These are phyloP conservation scores for Raphanus raphanistrum DNA, from an alignment of 345 rosid species.

Conservation along the genomic window DNA sequence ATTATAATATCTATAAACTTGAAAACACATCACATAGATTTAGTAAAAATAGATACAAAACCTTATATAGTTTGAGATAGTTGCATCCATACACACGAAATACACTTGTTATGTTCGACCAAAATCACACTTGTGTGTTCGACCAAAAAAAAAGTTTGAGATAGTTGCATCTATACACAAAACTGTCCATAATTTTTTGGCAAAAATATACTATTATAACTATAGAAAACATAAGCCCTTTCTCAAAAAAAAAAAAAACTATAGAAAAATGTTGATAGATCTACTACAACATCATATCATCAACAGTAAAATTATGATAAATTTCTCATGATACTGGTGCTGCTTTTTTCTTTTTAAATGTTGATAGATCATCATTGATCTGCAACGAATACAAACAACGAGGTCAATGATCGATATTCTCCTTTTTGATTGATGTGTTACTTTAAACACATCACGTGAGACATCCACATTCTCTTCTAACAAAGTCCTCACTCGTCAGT, in stretches of 20 bases:
- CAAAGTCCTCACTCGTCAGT: background rate
- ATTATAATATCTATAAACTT: no score
- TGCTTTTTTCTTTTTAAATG: background rate
- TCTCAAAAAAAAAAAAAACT: no score
- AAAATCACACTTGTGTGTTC: no score
- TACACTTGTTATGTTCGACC: no score
- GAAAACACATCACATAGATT: background rate
- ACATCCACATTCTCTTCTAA: background rate
- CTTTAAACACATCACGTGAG: background rate
- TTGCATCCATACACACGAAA: background rate
- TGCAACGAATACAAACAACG: background rate
- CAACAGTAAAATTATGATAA: background rate
- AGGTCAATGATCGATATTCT: background rate
- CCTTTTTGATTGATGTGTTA: background rate
- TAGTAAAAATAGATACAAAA: background rate
- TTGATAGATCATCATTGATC: background rate
- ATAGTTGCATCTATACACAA: background rate
- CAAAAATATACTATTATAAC: background rate
- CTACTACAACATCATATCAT: background rate
- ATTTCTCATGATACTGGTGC: background rate
- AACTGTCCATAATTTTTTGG: background rate
- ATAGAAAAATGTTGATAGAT: no score
- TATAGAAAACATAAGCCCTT: background rate
- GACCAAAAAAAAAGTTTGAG: background rate
- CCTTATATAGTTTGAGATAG: background rate